phyloP scores from a whole-genome alignment of 306 rosid genomes.

The Cicer arietinum region DNA sequence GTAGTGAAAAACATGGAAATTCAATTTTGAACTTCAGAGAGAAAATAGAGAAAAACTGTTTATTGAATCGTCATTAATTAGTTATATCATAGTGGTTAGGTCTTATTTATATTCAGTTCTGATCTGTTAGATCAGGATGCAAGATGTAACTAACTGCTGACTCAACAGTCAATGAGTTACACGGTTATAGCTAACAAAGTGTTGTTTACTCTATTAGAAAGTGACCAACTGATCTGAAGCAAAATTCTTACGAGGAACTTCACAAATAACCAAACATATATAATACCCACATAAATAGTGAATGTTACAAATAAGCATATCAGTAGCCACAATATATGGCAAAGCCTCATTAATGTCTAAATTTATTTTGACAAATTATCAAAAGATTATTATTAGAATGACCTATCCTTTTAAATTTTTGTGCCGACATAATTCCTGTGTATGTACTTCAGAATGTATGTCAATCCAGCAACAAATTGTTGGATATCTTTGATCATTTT shows the following conservation, averaged over 20 bases:
- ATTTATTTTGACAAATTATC: neutral
- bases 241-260: conserved; percentile 22
- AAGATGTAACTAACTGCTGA: too few relatives aligned
- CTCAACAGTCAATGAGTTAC: too few relatives aligned
- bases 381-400: neutral
- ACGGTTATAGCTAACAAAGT: too few relatives aligned
- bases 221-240: neutral
- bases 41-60: too few relatives aligned
- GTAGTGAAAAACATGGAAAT: too few relatives aligned
- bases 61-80: too few relatives aligned
- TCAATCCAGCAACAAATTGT: conserved; percentile 20
- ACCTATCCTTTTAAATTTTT: neutral
- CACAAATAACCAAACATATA: conserved; percentile 22
- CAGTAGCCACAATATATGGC: conserved; percentile 4
- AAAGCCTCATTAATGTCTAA: neutral
- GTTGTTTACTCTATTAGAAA: too few relatives aligned
- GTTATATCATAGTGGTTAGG: too few relatives aligned
- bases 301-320: neutral
- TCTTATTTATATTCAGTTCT: too few relatives aligned
- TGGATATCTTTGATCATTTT: conserved; percentile 1
- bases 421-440: neutral
- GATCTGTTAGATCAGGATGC: too few relatives aligned
- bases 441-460: neutral
- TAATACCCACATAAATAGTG: neutral
- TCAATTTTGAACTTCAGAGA: too few relatives aligned